phyloP scores from a whole-genome alignment of 2,329 filamentous ascomycete genomes.

The Sporothrix brasiliensis region DNA sequence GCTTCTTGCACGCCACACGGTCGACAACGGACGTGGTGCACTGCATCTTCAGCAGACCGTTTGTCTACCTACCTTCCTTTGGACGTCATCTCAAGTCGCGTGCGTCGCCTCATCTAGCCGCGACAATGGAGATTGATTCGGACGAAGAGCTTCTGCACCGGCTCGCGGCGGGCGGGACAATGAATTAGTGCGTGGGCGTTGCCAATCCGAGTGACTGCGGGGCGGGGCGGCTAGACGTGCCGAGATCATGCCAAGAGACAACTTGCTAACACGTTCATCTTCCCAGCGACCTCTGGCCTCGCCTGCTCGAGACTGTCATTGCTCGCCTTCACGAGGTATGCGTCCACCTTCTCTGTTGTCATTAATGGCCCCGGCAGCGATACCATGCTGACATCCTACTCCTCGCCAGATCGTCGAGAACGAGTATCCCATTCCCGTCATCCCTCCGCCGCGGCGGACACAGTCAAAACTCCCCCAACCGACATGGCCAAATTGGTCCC shows the following conservation, averaged over 20 bases:
- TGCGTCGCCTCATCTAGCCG: background rate
- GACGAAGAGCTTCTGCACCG: conserved; percentile 54
- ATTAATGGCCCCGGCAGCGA: background rate
- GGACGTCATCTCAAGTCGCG: background rate
- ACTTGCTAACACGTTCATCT: conserved; percentile 23
- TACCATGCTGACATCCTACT: background rate
- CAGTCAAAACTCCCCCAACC: conserved; percentile 52
- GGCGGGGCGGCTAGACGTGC: background rate
- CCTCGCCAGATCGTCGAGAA: conserved; percentile 67
- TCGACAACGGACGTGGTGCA: background rate
- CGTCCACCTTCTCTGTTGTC: conserved; percentile 30
- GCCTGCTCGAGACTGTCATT: conserved; percentile 66
- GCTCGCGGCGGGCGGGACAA: conserved; percentile 55
- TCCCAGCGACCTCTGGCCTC: conserved; percentile 68
- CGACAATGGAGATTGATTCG: conserved; percentile 58
- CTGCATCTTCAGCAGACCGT: background rate
- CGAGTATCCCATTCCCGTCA: conserved; percentile 73
- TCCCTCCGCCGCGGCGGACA: conserved; percentile 49
- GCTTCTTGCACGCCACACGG: background rate
- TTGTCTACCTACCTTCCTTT: no score
- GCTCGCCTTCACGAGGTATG: conserved; percentile 66
- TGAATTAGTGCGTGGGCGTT: conserved; percentile 57
- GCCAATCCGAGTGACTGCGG: background rate
- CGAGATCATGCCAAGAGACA: background rate
- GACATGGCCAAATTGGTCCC: conserved; percentile 46